Conservation (phyloP, 495 filamentous ascomycete genomes). For the Friedmanniomyces endolithicus region DNA sequence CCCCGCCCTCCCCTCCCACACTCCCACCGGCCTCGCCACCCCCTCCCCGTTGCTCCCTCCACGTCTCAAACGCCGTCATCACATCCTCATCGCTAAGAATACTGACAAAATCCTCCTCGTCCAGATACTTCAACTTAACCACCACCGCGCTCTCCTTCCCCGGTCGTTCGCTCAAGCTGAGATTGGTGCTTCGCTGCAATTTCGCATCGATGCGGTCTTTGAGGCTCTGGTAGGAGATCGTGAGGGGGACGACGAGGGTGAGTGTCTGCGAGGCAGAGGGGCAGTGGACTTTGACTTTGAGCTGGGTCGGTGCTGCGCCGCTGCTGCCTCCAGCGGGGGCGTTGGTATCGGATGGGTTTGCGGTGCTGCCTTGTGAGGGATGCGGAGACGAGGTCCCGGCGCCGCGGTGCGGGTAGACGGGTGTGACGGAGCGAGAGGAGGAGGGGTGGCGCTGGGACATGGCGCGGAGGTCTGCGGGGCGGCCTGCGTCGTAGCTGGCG, state of each 20-base stretch:
- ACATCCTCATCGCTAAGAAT: conserved; percentile 94
- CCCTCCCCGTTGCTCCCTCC: conserved; percentile 61
- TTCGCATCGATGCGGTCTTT: conserved; percentile 97
- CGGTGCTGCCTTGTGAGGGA: neutral
- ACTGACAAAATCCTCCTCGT: conserved; percentile 86
- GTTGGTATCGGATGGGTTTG: neutral
- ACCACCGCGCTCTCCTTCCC: conserved; percentile 40
- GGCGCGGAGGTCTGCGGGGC: neutral
- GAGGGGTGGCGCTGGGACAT: neutral
- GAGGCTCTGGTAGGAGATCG: conserved; percentile 82
- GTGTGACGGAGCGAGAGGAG: neutral
- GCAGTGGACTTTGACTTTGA: conserved; percentile 90
- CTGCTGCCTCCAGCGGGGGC: conserved; percentile 9
- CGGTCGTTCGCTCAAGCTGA: conserved; percentile 67
- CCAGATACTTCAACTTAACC: conserved; percentile 73
- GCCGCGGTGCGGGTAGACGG: neutral
- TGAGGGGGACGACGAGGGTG: conserved; percentile 82
- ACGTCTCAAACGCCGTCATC: conserved; percentile 83
- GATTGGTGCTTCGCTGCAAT: conserved; percentile 66
- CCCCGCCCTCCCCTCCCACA: conserved; percentile 31
- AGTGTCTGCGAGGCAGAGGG: conserved; percentile 60
- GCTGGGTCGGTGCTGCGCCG: conserved; percentile 41
- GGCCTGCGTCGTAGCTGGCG: neutral
- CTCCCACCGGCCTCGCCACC: conserved; percentile 27
- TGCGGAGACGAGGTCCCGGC: neutral